A percentile compares a stretch with the other conserved stretches of the same genome.
These are phyloP conservation scores for Oidiodendron maius DNA, from an alignment of 495 filamentous ascomycete species.

Conservation along the genomic window DNA sequence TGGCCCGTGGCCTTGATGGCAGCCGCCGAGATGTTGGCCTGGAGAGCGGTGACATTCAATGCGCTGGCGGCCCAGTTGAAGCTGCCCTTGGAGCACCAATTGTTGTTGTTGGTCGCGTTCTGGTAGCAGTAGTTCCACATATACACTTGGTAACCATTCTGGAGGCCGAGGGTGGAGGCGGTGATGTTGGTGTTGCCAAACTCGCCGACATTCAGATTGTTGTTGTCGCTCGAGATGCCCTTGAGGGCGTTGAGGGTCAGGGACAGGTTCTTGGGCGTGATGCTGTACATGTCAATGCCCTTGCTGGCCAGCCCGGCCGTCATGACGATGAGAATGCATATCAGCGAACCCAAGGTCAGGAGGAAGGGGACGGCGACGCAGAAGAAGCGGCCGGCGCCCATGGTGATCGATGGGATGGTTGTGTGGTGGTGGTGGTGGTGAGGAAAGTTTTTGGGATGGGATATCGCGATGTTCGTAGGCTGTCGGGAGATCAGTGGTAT, in stretches of 20 bases:
- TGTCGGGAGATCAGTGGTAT: too few relatives aligned
- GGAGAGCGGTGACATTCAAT: constrained; percentile 39
- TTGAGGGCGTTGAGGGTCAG: constrained; percentile 25
- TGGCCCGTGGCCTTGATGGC: constrained; percentile 26
- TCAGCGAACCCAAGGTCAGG: constrained; percentile 64
- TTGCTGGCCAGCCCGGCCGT: constrained; percentile 65
- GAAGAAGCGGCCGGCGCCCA: constrained; percentile 58
- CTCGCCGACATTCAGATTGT: not conserved
- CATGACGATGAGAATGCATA: constrained; percentile 68
- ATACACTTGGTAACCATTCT: constrained; percentile 73
- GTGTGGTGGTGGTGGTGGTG: not conserved
- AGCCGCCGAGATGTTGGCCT: constrained; percentile 37
- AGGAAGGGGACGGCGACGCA: constrained; percentile 79
- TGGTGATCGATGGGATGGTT: constrained; percentile 10
- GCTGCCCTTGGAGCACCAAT: constrained; percentile 47
- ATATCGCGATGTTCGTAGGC: too few relatives aligned
- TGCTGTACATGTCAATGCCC: constrained; percentile 67
- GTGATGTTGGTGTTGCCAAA: constrained; percentile 33
- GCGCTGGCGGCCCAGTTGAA: constrained; percentile 77
- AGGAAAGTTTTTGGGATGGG: too few relatives aligned
- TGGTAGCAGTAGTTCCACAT: constrained; percentile 83
- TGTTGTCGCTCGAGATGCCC: not conserved
- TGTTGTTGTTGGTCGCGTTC: constrained; percentile 36
- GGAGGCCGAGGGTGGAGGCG: constrained; percentile 51
- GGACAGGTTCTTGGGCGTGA: constrained; percentile 46